Evolutionary conservation across 129 eudicot species (phyloP).

Genomic region (Chrysanthemum makinoi): DNA sequence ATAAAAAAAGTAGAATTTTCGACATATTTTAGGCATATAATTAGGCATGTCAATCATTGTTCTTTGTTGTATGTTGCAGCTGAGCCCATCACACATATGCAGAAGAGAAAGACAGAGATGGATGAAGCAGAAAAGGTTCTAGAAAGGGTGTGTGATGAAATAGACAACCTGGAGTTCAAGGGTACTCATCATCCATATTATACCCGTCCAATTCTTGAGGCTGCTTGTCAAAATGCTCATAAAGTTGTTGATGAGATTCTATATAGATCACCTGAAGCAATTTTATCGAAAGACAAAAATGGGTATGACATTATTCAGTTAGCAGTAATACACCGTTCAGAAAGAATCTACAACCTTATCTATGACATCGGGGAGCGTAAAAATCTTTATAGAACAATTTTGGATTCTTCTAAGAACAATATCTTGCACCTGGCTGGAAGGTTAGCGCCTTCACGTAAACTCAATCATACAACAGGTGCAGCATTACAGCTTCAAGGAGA

Average conservation of each 20-base stretch:
- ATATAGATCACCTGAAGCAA: not conserved
- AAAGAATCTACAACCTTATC: conserved; percentile 23
- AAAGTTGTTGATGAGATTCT: conserved; percentile 22
- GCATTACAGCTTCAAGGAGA: conserved; percentile 36
- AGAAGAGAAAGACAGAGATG: not conserved
- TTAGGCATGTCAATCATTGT: too few relatives aligned
- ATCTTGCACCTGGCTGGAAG: conserved; percentile 29
- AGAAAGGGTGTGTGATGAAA: conserved; percentile 7
- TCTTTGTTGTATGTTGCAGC: not conserved
- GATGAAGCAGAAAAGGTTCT: conserved; percentile 10
- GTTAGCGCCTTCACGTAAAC: conserved; percentile 8
- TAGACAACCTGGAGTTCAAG: not conserved
- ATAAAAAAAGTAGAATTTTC: too few relatives aligned
- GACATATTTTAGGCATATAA: too few relatives aligned
- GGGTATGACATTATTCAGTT: conserved; percentile 23
- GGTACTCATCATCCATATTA: conserved; percentile 20
- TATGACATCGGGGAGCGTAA: conserved; percentile 5
- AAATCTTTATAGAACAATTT: not conserved
- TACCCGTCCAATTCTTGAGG: conserved; percentile 21
- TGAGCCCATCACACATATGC: not conserved
- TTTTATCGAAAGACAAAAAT: not conserved
- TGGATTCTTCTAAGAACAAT: conserved; percentile 28
- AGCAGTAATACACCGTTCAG: conserved; percentile 26
- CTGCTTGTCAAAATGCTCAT: conserved; percentile 22
- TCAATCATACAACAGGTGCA: conserved; percentile 21